These are phyloP conservation scores for Myxozyma lipomycoides DNA, from an alignment of 805 yeast genomes.

Conservation along the genomic window DNA sequence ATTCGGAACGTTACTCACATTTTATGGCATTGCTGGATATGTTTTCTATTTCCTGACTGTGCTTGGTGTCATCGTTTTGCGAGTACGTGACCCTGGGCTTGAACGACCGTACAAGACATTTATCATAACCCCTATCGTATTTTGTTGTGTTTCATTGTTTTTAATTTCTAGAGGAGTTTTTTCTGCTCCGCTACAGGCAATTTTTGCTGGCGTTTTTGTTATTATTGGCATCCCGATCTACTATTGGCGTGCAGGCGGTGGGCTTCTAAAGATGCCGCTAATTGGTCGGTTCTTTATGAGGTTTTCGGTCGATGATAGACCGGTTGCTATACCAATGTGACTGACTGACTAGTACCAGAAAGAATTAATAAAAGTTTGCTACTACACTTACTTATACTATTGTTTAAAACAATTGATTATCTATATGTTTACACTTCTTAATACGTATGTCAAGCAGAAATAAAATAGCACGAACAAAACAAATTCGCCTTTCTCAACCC, in stretches of 20 bases:
- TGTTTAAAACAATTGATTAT: not conserved
- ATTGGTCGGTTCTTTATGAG: slow-evolving; percentile 11
- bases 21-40: slow-evolving; percentile 34
- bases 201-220: slow-evolving; percentile 34
- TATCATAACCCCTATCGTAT: slow-evolving; percentile 38
- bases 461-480: too few species aligned
- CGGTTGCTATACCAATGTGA: not conserved
- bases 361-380: not conserved
- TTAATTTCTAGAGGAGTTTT: slow-evolving; percentile 36
- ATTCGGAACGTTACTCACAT: slow-evolving; percentile 38
- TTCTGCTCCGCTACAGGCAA: slow-evolving; percentile 37
- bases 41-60: slow-evolving; percentile 35
- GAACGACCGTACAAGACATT: slow-evolving; percentile 40
- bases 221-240: slow-evolving; percentile 36
- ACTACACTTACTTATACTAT: too few species aligned
- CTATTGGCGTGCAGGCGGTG: slow-evolving; percentile 26
- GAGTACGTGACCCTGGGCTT: slow-evolving; percentile 37
- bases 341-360: not conserved
- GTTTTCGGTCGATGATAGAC: not conserved
- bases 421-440: too few species aligned
- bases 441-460: too few species aligned
- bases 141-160: slow-evolving; percentile 40
- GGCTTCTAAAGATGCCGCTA: slow-evolving; percentile 14
- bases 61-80: slow-evolving; percentile 38
- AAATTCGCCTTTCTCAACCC: too few species aligned